phyloP scores from a whole-genome alignment of 139 green algal species.

The Coelastrella sp. region DNA sequence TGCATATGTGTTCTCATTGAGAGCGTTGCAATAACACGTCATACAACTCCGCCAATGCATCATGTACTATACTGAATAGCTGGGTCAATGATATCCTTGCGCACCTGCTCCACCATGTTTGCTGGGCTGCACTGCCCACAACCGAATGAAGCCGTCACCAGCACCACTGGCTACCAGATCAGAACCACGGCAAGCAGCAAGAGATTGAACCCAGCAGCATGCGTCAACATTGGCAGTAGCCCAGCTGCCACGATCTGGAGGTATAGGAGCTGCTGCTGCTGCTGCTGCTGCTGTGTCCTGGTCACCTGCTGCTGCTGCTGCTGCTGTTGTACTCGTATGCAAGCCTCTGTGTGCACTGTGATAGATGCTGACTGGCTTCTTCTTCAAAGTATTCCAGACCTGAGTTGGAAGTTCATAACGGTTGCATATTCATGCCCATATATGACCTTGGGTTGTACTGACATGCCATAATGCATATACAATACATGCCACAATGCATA shows the following conservation, averaged over 20 bases:
- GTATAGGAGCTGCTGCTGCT: not conserved
- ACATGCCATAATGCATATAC: too few relatives aligned
- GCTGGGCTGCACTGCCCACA: constrained; percentile 79
- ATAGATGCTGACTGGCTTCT: constrained; percentile 77
- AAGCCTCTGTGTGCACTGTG: constrained; percentile 22
- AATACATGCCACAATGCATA: too few relatives aligned
- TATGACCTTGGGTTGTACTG: too few relatives aligned
- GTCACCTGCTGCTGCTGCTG: constrained; percentile 34
- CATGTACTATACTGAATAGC: too few relatives aligned
- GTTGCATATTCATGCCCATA: not conserved
- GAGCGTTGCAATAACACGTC: not conserved
- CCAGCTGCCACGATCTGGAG: constrained; percentile 54
- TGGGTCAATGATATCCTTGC: too few relatives aligned
- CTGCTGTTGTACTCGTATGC: not conserved
- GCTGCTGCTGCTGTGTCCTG: constrained; percentile 44
- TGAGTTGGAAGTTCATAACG: not conserved
- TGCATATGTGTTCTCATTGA: too few relatives aligned
- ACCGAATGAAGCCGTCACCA: constrained; percentile 85
- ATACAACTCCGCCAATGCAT: too few relatives aligned
- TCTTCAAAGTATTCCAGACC: constrained; percentile 69
- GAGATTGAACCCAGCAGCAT: constrained; percentile 80
- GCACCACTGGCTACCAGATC: constrained; percentile 91
- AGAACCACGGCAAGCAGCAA: constrained; percentile 75
- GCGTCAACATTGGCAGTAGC: constrained; percentile 23
- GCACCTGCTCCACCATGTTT: constrained; percentile 45